phyloP scores from a whole-genome alignment of 2,329 filamentous ascomycete genomes.

The Calcarisporium arbuscula region DNA sequence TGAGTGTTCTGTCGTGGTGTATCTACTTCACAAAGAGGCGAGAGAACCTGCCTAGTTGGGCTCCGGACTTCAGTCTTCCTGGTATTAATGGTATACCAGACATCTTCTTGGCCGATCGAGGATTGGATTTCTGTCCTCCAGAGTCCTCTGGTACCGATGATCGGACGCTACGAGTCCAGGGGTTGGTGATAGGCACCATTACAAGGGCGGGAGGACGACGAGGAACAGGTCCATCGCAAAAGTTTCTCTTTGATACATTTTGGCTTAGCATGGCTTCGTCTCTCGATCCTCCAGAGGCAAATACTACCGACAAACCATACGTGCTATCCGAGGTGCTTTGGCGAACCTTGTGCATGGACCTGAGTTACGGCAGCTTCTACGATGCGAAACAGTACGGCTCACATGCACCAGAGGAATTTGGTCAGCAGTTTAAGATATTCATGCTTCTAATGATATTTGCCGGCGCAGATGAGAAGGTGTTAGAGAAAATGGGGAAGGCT shows the following conservation, averaged over 20 bases:
- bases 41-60: constrained; percentile 15
- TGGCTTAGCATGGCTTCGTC: constrained; percentile 16
- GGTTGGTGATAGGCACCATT: constrained; percentile 12
- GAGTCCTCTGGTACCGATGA: constrained; percentile 1
- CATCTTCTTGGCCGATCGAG: constrained; percentile 15
- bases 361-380: constrained; percentile 14
- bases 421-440: constrained; percentile 15
- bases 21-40: constrained; percentile 7
- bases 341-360: constrained; percentile 21
- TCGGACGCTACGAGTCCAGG: constrained; percentile 8
- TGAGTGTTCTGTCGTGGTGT: constrained; percentile 13
- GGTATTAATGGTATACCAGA: constrained; percentile 14
- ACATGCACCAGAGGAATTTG: constrained; percentile 13
- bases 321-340: constrained; percentile 16
- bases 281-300: constrained; percentile 4
- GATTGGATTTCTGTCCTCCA: constrained; percentile 8
- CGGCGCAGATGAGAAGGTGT: constrained; percentile 26
- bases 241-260: constrained; percentile 15
- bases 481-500: constrained; percentile 22
- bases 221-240: constrained; percentile 10
- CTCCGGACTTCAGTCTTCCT: constrained; percentile 16
- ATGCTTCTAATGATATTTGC: constrained; percentile 18
- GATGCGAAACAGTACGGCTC: constrained; percentile 9
- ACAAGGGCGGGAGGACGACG: constrained; percentile 8
- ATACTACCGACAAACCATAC: constrained; percentile 1